A percentile compares a stretch with the other conserved stretches of the same genome.
phyloP scores from a whole-genome alignment of 2,329 filamentous ascomycete species.

The Cadophora sp. region DNA sequence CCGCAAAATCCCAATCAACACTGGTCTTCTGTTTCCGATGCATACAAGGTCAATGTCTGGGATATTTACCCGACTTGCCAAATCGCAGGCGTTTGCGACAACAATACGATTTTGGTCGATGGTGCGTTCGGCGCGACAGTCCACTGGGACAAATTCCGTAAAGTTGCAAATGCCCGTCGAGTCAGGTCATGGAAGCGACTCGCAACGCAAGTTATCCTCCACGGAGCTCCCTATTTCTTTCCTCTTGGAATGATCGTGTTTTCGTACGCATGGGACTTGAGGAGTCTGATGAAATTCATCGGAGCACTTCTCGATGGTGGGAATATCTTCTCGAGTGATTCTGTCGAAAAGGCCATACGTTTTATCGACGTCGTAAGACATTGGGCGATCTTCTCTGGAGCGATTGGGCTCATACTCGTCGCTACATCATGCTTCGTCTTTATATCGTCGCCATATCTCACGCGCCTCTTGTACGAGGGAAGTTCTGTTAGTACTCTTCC shows the following conservation, averaged over 20 bases:
- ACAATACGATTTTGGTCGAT: constrained; percentile 43
- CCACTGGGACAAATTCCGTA: constrained; percentile 35
- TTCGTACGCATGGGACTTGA: neutral
- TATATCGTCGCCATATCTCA: neutral
- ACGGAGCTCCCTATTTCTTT: neutral
- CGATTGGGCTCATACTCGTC: no score
- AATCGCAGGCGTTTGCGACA: constrained; percentile 44
- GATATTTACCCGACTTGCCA: constrained; percentile 44
- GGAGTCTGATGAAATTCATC: neutral
- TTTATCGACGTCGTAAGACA: no score
- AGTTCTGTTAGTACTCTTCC: neutral
- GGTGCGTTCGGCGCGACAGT: constrained; percentile 42
- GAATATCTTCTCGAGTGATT: no score
- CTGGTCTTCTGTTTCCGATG: constrained; percentile 38
- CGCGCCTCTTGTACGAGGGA: neutral
- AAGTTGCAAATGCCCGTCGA: neutral
- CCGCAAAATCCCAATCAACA: constrained; percentile 22
- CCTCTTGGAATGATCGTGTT: neutral
- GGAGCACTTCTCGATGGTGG: neutral
- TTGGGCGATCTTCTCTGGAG: no score
- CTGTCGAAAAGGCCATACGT: no score
- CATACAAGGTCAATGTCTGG: constrained; percentile 42
- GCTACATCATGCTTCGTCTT: neutral
- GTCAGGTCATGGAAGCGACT: constrained; percentile 12
- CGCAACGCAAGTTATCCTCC: neutral